These are phyloP conservation scores for Saccharomyces paradoxus DNA, from an alignment of 805 yeast species.

Conservation along the genomic window DNA sequence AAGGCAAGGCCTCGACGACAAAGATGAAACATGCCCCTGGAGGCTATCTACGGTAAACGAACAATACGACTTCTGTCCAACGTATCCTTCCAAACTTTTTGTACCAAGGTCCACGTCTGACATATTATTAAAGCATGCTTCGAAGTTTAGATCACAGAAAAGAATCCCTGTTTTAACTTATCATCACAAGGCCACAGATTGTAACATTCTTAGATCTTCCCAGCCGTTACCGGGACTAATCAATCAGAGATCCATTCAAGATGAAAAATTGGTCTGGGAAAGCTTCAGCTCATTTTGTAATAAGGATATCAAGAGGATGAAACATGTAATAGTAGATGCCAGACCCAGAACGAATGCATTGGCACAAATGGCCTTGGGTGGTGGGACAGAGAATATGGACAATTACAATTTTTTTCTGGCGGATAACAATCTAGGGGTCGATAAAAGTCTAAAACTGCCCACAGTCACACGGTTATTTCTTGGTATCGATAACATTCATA, in stretches of 20 bases:
- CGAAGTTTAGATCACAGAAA: conserved; percentile 75
- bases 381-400: conserved; percentile 94
- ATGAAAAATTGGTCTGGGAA: conserved; percentile 72
- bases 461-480: conserved; percentile 55
- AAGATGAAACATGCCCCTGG: conserved; percentile 43
- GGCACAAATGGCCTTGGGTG: conserved; percentile 95
- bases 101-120: conserved; percentile 79
- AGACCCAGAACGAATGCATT: conserved; percentile 90
- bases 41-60: conserved; percentile 57
- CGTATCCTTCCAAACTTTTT: conserved; percentile 63
- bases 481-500: conserved; percentile 92
- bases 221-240: conserved; percentile 91
- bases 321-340: conserved; percentile 77
- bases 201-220: conserved; percentile 79
- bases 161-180: conserved; percentile 80
- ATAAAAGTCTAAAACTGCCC: neutral
- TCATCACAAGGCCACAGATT: conserved; percentile 57
- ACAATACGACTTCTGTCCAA: conserved; percentile 57
- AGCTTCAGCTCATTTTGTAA: conserved; percentile 53
- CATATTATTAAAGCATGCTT: conserved; percentile 72
- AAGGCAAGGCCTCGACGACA: conserved; percentile 55
- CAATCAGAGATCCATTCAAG: conserved; percentile 82
- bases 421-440: conserved; percentile 31
- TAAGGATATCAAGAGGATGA: conserved; percentile 18
- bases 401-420: conserved; percentile 48